phyloP scores from a whole-genome alignment of 768 basidiomycete species.

The Leccinum broughii region DNA sequence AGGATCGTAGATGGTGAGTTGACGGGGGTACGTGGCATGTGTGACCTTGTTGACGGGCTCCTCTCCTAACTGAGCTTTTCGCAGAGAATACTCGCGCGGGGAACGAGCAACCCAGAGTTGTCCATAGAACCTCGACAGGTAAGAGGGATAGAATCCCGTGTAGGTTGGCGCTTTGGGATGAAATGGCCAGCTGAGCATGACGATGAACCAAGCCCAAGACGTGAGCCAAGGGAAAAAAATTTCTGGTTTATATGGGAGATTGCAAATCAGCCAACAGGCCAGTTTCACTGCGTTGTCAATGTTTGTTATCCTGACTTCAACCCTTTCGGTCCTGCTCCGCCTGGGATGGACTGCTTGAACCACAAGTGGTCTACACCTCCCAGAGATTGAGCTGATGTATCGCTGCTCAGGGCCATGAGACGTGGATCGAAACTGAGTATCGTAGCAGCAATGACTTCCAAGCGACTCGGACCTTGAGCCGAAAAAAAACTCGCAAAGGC shows the following conservation, averaged over 20 bases:
- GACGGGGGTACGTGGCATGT: constrained; percentile 15
- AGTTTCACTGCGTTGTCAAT: too few species aligned
- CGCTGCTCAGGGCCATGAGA: too few species aligned
- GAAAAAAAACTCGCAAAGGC: neutral
- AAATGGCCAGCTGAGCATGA: constrained; percentile 18
- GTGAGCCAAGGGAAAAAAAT: constrained; percentile 11
- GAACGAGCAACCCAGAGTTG: constrained; percentile 28
- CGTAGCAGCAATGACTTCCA: too few species aligned
- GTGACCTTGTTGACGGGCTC: constrained; percentile 13
- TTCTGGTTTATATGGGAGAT: too few species aligned
- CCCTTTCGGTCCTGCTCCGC: too few species aligned
- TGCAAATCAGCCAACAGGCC: too few species aligned
- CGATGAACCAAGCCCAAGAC: constrained; percentile 19
- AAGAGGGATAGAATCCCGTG: constrained; percentile 17
- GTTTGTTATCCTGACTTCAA: too few species aligned
- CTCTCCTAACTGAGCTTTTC: neutral
- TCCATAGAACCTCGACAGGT: constrained; percentile 20
- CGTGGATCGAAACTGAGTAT: too few species aligned
- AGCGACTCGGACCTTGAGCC: neutral
- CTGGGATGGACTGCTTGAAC: too few species aligned
- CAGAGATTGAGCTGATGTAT: too few species aligned
- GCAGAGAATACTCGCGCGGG: constrained; percentile 23
- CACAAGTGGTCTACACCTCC: too few species aligned
- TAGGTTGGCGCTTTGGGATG: neutral
- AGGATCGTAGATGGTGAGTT: constrained; percentile 17